A percentile compares a stretch with the other conserved stretches of the same genome.
phyloP scores from a whole-genome alignment of 129 eudicot genomes.

The Solidago caesia region DNA sequence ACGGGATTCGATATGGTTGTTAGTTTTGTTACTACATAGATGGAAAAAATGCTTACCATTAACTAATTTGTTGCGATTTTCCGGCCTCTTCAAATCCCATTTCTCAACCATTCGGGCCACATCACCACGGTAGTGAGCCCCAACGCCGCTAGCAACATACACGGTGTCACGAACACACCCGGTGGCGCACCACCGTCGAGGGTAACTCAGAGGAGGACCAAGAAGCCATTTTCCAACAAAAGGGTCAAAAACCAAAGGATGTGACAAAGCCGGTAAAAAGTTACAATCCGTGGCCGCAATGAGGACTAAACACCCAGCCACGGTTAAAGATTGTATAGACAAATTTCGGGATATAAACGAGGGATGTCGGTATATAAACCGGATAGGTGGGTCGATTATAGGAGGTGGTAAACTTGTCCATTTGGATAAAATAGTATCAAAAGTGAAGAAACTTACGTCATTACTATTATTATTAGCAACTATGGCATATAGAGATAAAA shows the following conservation, averaged over 20 bases:
- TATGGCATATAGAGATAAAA: constrained; percentile 51
- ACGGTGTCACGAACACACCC: constrained; percentile 34
- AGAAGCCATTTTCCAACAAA: constrained; percentile 40
- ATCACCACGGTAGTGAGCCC: constrained; percentile 41
- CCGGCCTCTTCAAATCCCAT: constrained; percentile 47
- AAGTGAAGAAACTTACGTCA: constrained; percentile 25
- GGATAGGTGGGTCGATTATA: constrained; percentile 36
- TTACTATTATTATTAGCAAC: constrained; percentile 1
- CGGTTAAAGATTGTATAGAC: constrained; percentile 47
- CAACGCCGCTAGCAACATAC: constrained; percentile 60
- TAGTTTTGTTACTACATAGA: too few species aligned
- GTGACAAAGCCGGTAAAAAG: constrained; percentile 47
- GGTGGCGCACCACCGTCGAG: constrained; percentile 64
- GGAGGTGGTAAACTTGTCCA: constrained; percentile 54
- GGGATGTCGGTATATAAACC: constrained; percentile 55
- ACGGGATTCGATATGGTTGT: too few species aligned
- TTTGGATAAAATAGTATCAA: constrained; percentile 48
- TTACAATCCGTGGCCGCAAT: constrained; percentile 50
- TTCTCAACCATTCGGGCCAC: constrained; percentile 57
- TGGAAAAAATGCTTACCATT: background rate
- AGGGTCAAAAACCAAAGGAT: constrained; percentile 54
- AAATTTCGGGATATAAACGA: constrained; percentile 57
- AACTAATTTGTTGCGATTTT: background rate
- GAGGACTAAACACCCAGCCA: constrained; percentile 39
- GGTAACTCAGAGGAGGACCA: constrained; percentile 50